phyloP scores from a whole-genome alignment of 2,329 filamentous ascomycete species.

The Aureobasidium leucospermi region DNA sequence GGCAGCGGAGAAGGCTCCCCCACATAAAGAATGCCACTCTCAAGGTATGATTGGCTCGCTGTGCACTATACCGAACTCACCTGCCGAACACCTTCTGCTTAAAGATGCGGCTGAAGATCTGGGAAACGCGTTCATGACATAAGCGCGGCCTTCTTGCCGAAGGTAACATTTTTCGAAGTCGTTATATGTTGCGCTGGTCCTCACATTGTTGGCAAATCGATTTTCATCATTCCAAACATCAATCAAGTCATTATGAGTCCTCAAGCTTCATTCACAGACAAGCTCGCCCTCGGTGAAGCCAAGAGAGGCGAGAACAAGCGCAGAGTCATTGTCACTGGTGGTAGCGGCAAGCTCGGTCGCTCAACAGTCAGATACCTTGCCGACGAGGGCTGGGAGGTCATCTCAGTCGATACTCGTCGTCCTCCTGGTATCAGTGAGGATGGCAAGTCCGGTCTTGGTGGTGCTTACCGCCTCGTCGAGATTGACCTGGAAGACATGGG shows the following conservation, averaged over 20 bases:
- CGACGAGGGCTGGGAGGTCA: conserved; percentile 22
- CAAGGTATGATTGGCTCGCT: not conserved
- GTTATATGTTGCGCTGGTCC: not conserved
- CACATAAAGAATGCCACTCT: not conserved
- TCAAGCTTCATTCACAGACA: conserved; percentile 18
- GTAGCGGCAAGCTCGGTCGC: conserved; percentile 21
- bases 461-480: conserved; percentile 20
- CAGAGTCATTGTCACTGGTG: conserved; percentile 21
- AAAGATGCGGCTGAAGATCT: not conserved
- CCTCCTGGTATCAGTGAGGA: conserved; percentile 20
- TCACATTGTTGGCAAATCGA: too few species aligned
- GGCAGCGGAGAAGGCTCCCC: not conserved
- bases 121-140: conserved; percentile 1
- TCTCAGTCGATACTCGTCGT: conserved; percentile 20
- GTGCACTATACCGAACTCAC: not conserved
- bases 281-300: conserved; percentile 20
- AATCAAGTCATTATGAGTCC: not conserved
- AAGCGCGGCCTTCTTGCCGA: not conserved
- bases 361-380: conserved; percentile 20
- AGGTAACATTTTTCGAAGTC: not conserved
- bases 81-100: not conserved
- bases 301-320: conserved; percentile 17
- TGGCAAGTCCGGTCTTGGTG: conserved; percentile 20
- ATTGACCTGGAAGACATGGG: conserved; percentile 22
- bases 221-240: not conserved